Conservation (phyloP, 164 flowering plant genomes). For the Dillenia suffruticosa region DNA sequence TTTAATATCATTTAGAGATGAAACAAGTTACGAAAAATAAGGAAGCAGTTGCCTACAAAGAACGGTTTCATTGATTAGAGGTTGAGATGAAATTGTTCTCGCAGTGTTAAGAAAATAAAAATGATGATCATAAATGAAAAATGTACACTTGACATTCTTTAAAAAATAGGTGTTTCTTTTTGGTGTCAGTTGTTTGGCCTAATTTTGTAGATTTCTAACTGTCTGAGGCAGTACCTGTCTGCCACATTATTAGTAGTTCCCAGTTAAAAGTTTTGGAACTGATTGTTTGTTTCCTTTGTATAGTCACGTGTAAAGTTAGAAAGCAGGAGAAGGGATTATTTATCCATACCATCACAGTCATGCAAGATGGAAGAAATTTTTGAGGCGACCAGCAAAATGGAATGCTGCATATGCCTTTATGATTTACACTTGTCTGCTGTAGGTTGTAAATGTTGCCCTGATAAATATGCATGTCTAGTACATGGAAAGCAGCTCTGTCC, state of each 20-base stretch:
- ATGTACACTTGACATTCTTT: too few species aligned
- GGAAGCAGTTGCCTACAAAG: too few species aligned
- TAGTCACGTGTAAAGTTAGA: slow-evolving; percentile 57
- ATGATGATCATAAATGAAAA: too few species aligned
- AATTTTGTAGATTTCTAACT: too few species aligned
- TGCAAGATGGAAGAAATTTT: slow-evolving; percentile 48
- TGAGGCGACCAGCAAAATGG: slow-evolving; percentile 46
- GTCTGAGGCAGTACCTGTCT: neutral
- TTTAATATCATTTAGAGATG: too few species aligned
- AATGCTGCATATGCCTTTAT: slow-evolving; percentile 54
- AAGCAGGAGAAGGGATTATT: slow-evolving; percentile 39
- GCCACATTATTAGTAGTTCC: slow-evolving; percentile 1
- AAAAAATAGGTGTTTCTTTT: too few species aligned
- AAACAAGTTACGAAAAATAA: too few species aligned
- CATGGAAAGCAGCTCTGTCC: slow-evolving; percentile 70
- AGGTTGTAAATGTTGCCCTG: slow-evolving; percentile 60
- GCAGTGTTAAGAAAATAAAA: too few species aligned
- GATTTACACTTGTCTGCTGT: slow-evolving; percentile 74
- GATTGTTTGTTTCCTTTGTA: slow-evolving; percentile 12
- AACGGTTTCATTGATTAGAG: too few species aligned
- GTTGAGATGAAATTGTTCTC: too few species aligned
- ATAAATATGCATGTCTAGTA: slow-evolving; percentile 53
- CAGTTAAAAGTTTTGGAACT: neutral
- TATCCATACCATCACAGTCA: slow-evolving; percentile 31
- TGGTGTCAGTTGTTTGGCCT: too few species aligned